Evolutionary conservation across 2,329 filamentous ascomycete genomes (phyloP).

Genomic region (Pleoardoris graminearum): DNA sequence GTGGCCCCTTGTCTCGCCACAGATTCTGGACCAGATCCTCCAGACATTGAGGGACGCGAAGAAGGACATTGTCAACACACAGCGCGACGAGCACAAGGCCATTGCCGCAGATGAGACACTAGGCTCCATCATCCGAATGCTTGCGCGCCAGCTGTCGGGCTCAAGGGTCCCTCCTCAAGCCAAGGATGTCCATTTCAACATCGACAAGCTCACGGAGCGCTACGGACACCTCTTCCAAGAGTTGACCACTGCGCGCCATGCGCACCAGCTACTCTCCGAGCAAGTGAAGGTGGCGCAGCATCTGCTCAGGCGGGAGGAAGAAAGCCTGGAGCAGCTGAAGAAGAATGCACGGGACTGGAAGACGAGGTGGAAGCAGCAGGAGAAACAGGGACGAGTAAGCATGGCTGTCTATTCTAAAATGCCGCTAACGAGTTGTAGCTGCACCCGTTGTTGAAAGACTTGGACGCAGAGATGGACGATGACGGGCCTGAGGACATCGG

Average conservation of each 20-base stretch:
- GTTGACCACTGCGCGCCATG: slow-evolving; percentile 64
- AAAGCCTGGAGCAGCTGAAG: slow-evolving; percentile 34
- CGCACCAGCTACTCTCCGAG: slow-evolving; percentile 61
- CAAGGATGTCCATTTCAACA: slow-evolving; percentile 61
- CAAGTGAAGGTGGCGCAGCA: slow-evolving; percentile 62
- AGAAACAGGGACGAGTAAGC: slow-evolving; percentile 35
- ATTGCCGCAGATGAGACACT: slow-evolving; percentile 61
- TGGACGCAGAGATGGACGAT: slow-evolving; percentile 20
- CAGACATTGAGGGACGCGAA: slow-evolving; percentile 62
- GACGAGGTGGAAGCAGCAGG: slow-evolving; percentile 36
- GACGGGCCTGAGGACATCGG: slow-evolving; percentile 40
- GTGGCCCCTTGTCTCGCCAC: slow-evolving; percentile 60
- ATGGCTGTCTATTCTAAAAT: slow-evolving; percentile 11
- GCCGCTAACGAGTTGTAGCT: slow-evolving; percentile 31
- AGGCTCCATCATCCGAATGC: slow-evolving; percentile 57
- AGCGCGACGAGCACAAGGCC: slow-evolving; percentile 52
- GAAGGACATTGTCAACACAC: slow-evolving; percentile 63
- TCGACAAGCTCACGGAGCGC: slow-evolving; percentile 66
- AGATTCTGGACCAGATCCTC: slow-evolving; percentile 60
- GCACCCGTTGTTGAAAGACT: slow-evolving; percentile 38
- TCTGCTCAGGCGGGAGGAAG: slow-evolving; percentile 32
- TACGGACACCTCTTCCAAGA: slow-evolving; percentile 53
- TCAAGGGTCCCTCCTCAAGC: slow-evolving; percentile 68
- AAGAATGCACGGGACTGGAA: slow-evolving; percentile 35
- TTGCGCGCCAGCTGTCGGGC: slow-evolving; percentile 61